Base-by-base conservation (phyloP, 257 asterid species). In the Anisodus tanguticus region DNA sequence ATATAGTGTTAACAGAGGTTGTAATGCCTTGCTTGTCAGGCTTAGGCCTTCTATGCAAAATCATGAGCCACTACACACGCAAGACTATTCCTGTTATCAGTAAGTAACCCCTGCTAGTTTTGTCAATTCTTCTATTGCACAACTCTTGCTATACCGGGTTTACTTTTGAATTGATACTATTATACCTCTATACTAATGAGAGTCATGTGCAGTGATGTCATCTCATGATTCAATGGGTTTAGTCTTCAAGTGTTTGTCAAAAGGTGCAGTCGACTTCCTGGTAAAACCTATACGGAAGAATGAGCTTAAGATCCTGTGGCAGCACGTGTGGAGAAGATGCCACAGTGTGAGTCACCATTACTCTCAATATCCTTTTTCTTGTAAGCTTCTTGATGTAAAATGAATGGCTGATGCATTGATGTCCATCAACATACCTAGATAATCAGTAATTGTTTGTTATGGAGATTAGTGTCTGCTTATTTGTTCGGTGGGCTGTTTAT, bases 291-390 rank as follows among this genome's bases (percentile, higher is more conserved):
- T 96, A 77, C 90, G 99, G 49, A 96, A 96, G 90, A 96, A 96
- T 86, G 98, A 96, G 91, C 94, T 96, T 66, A 94, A 96, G 90
- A 96, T 89, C 88, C 94, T 96, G 54, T 96, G 99, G 99, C 98
- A 94, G 92, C 99, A 96, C 41, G 93, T 93, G 62, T 96, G 99
- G 99, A 92, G 98, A 87, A 89, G 95, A 89, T 93, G 97, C 89
- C 97, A 92, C 83, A 93, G 95, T 84, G 97, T 93, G 88, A 92
- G 98, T 89, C 80, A 49, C 69, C 55, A 16, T 71, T 15, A 71
- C 62, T 54, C 47, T 67, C 17, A 81, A 22, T 67, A 55, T 11
- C 37, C n/a, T 53, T 79, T 13, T 37, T 63, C 54, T 60, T 55
- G 58, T 54, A 11, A 6, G 43, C 51, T 3, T 26, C 45, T 78